Evolutionary conservation across 352 stramenopile genomes (phyloP).

Genomic region (Halophytophthora batemanensis): DNA sequence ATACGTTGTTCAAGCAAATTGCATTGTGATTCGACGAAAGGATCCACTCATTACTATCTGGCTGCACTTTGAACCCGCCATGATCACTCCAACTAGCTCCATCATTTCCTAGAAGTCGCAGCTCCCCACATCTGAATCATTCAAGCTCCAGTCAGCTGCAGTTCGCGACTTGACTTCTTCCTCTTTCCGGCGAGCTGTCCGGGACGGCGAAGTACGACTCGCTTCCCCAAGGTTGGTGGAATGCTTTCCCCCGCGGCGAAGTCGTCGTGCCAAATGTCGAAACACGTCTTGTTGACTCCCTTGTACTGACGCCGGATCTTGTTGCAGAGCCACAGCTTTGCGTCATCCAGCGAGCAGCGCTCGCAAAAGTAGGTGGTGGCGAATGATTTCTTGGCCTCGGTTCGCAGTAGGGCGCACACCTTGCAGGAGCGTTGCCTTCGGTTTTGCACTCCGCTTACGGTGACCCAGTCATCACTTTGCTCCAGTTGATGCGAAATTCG

Average conservation of each 20-base stretch:
- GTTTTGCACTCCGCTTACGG: conserved; percentile 10
- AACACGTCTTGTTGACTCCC: conserved; percentile 15
- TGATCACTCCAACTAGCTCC: neutral
- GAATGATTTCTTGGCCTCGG: conserved; percentile 12
- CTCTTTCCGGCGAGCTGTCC: neutral
- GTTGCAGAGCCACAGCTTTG: conserved; percentile 13
- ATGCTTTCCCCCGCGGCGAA: conserved; percentile 8
- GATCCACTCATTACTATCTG: neutral
- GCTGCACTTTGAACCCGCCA: neutral
- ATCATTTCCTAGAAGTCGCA: neutral
- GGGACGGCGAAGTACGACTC: conserved; percentile 10
- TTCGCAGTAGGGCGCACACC: conserved; percentile 11
- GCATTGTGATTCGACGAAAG: conserved; percentile 1
- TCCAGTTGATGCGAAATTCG: too few relatives aligned
- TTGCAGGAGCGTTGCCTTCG: conserved; percentile 11
- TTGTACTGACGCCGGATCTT: conserved; percentile 13
- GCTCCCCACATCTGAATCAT: neutral
- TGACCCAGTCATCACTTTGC: too few relatives aligned
- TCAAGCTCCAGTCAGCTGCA: too few relatives aligned
- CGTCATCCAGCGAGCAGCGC: conserved; percentile 11
- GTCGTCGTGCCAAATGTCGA: conserved; percentile 19
- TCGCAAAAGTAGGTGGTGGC: conserved; percentile 19
- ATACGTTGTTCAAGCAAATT: neutral
- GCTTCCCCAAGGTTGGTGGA: conserved; percentile 13
- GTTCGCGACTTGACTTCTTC: conserved; percentile 10